Percentiles rank a stretch among this genome's conserved stretches.
These are phyloP conservation scores for Caloboletus inedulis DNA, from an alignment of 1,284 basidiomycete species.

Conservation along the genomic window DNA sequence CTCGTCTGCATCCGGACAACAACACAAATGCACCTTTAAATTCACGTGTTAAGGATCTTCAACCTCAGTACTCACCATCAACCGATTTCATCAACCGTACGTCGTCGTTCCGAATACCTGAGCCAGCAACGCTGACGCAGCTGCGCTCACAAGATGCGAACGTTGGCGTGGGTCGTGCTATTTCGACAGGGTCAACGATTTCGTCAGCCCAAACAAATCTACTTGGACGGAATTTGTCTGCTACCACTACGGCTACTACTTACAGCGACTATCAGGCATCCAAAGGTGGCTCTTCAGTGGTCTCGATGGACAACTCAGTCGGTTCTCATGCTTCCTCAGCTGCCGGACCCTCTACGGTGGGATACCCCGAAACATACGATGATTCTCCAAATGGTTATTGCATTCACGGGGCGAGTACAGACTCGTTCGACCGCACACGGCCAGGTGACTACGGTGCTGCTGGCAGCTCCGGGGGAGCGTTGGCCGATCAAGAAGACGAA, in stretches of 20 bases:
- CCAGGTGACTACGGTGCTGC: constrained; percentile 24
- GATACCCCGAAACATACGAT: constrained; percentile 14
- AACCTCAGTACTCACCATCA: constrained; percentile 20
- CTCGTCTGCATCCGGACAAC: constrained; percentile 19
- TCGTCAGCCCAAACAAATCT: constrained; percentile 30
- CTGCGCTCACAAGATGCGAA: constrained; percentile 16
- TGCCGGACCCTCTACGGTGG: constrained; percentile 26
- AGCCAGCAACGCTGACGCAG: constrained; percentile 8
- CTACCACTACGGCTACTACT: constrained; percentile 28
- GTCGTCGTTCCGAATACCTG: constrained; percentile 7
- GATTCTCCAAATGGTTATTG: constrained; percentile 24
- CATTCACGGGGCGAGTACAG: constrained; percentile 20
- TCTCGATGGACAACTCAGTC: constrained; percentile 17
- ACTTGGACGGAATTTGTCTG: constrained; percentile 26
- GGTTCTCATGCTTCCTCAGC: constrained; percentile 21
- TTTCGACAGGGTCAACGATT: constrained; percentile 31
- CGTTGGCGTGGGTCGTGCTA: constrained; percentile 27
- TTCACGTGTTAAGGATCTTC: constrained; percentile 25
- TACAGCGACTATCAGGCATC: constrained; percentile 19
- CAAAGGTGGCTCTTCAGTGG: constrained; percentile 16
- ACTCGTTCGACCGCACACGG: constrained; percentile 30
- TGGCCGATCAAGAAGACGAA: constrained; percentile 46
- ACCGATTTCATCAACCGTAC: constrained; percentile 24
- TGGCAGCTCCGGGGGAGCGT: constrained; percentile 42
- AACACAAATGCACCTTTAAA: constrained; percentile 6